phyloP scores from a whole-genome alignment of 108 stramenopile genomes.

The Skeletonema costatum region DNA sequence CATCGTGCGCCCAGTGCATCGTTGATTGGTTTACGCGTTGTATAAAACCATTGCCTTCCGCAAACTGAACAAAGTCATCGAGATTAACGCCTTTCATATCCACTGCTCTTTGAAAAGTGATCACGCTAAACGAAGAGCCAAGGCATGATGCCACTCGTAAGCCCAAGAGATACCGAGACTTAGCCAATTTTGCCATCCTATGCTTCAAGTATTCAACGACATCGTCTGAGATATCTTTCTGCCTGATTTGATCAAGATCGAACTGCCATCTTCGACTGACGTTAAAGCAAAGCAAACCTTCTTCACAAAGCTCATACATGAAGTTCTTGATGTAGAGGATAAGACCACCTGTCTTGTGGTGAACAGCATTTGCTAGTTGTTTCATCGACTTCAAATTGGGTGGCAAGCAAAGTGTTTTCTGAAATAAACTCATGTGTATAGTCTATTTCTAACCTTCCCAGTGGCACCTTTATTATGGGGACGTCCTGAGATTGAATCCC shows the following conservation, averaged over 20 bases:
- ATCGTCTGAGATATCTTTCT: constrained; percentile 11
- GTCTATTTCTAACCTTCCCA: constrained; percentile 15
- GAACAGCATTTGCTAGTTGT: constrained; percentile 10
- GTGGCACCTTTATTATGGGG: not conserved
- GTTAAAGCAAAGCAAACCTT: constrained; percentile 18
- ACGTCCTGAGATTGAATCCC: constrained; percentile 5
- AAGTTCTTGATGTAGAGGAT: constrained; percentile 20
- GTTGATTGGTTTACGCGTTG: not conserved
- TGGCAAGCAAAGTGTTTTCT: constrained; percentile 17
- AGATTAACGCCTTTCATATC: not conserved
- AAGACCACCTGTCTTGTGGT: constrained; percentile 24
- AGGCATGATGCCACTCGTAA: constrained; percentile 37
- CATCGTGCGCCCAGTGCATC: constrained; percentile 19
- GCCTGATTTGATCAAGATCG: constrained; percentile 9
- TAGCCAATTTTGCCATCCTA: constrained; percentile 4
- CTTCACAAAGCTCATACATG: constrained; percentile 25
- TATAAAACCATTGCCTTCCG: constrained; percentile 9
- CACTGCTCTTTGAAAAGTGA: constrained; percentile 11
- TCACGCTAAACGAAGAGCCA: constrained; percentile 12
- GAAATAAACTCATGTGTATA: constrained; percentile 20
- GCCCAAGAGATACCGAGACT: not conserved
- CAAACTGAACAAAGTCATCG: constrained; percentile 5
- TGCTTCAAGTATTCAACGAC: constrained; percentile 7
- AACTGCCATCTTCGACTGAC: constrained; percentile 18
- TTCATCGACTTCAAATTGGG: not conserved